These are phyloP conservation scores for Auriculariales sp. DNA, from an alignment of 768 basidiomycete species.

Conservation along the genomic window DNA sequence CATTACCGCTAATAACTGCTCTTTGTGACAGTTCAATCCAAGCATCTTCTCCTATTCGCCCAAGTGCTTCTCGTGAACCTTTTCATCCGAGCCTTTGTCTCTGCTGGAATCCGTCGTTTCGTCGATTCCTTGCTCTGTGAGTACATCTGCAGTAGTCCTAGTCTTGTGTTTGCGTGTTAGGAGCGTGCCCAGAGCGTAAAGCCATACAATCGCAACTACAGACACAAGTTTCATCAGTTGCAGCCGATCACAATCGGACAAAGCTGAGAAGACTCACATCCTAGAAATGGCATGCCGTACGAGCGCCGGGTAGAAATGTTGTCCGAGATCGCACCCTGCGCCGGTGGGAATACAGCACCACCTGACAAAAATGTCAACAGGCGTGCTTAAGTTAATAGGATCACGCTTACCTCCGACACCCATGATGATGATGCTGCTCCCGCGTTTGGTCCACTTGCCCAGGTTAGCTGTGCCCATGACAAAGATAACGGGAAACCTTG, in stretches of 20 bases:
- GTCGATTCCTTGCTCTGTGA: no score
- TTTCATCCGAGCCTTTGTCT: no score
- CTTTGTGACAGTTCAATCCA: no score
- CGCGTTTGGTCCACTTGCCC: conserved; percentile 2
- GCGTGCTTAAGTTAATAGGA: not conserved
- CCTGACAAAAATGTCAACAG: not conserved
- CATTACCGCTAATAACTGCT: no score
- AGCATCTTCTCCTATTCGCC: no score
- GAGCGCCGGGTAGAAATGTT: not conserved
- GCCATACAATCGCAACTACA: not conserved
- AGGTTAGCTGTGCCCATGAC: no score
- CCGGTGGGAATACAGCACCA: conserved; percentile 1
- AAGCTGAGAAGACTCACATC: not conserved
- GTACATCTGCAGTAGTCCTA: not conserved
- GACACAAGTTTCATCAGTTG: not conserved
- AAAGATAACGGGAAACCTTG: no score
- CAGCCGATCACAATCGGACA: no score
- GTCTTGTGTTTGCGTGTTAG: not conserved
- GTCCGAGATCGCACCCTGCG: conserved; percentile 2
- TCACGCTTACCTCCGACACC: conserved; percentile 1
- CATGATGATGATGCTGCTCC: conserved; percentile 3
- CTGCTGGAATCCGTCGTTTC: no score
- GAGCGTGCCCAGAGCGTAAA: not conserved
- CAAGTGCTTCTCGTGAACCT: no score
- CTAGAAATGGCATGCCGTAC: conserved; percentile 2